Evolutionary conservation across 768 basidiomycete genomes (phyloP), one percentile per base, ranked within the genome.

Genomic region (Russula abietina): DNA sequence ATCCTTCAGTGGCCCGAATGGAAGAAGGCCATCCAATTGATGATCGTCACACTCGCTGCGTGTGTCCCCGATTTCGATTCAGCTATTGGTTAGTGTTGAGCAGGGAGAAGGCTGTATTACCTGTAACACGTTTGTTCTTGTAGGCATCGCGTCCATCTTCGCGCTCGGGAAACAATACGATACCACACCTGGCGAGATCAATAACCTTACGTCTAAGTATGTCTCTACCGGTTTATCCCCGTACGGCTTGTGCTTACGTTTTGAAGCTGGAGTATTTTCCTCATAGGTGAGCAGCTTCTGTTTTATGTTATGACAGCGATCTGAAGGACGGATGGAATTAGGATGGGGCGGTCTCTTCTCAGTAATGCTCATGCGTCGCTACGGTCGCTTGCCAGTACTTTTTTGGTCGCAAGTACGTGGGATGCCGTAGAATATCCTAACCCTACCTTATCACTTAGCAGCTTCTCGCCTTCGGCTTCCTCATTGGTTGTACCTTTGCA

Each of bases 11-110:
- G 86, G 86, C 76, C 78, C 22, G 72, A 75, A 53, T 67, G 76
- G 28, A 78, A 77, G 41, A 88, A 87, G 73, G 76, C 77, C 60
- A 58, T 84, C 0, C 83, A 84, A 66, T 74, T 89, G 1, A 62
- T 84, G 43, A 81, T 87, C 52, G 75, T 87, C 58, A 86, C 85
- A 0, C 71, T 87, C 16, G 85, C 86, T 11, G 81, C 85, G 0
- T 80, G 85, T 57, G 79, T 87, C 4, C 87, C 86, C 2, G 86
- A 88, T 62, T 88, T 88, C 61, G 80, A 83, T 67, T 86, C 84
- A 11, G 83, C 81, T 1, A 83, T 86, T 56, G 86, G 86, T 83
- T 32, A 41, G 72, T 67, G 33, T 26, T 41, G 7, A 32, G n/a
- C 26, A 49, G 16, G 26, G 26, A 26, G 48, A 16, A 17, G 4